phyloP scores from a whole-genome alignment of 495 filamentous ascomycete species.

The Pyronema omphalodes region DNA sequence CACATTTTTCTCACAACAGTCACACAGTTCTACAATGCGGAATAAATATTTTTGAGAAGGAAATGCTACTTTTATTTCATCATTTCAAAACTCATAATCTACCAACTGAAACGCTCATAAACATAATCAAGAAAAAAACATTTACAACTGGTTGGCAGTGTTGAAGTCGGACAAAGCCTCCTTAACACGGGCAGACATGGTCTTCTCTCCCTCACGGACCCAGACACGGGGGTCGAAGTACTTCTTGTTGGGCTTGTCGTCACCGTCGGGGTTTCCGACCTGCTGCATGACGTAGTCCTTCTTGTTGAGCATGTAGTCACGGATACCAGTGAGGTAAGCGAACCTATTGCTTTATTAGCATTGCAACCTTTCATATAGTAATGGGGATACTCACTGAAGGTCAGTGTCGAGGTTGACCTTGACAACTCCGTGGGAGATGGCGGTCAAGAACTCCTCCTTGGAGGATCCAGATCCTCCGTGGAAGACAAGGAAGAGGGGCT shows the following conservation, averaged over 20 bases:
- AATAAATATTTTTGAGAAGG: too few species aligned
- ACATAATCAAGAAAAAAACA: neutral
- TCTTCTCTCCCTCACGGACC: slow-evolving; percentile 95
- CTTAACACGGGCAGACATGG: slow-evolving; percentile 65
- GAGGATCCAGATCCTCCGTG: slow-evolving; percentile 85
- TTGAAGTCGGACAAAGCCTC: slow-evolving; percentile 84
- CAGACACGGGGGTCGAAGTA: slow-evolving; percentile 68
- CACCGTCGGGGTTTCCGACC: slow-evolving; percentile 89
- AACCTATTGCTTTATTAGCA: slow-evolving; percentile 23
- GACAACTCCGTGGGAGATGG: slow-evolving; percentile 83
- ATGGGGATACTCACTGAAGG: slow-evolving; percentile 32
- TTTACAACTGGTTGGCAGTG: slow-evolving; percentile 67
- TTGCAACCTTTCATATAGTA: neutral
- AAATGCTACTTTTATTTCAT: too few species aligned
- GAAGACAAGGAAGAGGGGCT: slow-evolving; percentile 98
- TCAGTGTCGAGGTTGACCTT: slow-evolving; percentile 97
- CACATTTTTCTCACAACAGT: too few species aligned
- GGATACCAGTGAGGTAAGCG: slow-evolving; percentile 75
- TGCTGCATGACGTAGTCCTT: slow-evolving; percentile 76
- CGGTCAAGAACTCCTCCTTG: slow-evolving; percentile 72
- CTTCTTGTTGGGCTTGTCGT: slow-evolving; percentile 98
- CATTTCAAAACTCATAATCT: too few species aligned
- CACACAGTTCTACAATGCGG: too few species aligned
- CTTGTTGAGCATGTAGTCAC: slow-evolving; percentile 84
- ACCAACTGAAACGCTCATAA: too few species aligned